Evolutionary conservation across 306 rosid species (phyloP).

Genomic region (Lathyrus tuberosus): DNA sequence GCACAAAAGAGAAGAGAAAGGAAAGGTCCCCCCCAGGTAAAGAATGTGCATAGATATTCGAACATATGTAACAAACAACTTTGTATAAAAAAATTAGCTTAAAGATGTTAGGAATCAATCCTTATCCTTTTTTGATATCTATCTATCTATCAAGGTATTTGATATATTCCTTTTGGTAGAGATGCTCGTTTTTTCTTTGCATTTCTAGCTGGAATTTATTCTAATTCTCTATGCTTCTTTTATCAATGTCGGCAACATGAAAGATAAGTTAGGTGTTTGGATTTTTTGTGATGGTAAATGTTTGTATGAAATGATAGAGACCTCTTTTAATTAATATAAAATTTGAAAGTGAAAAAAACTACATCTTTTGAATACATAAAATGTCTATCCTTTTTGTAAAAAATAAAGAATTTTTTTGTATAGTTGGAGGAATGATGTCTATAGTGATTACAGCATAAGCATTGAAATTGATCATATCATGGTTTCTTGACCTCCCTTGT

Average conservation of each 20-base stretch:
- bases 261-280: constrained; percentile 25
- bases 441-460: no score
- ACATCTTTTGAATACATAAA: no score
- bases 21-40: constrained; percentile 34
- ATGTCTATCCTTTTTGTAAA: no score
- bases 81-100: neutral
- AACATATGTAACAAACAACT: neutral
- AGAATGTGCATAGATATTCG: constrained; percentile 35
- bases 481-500: no score
- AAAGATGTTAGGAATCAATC: constrained; percentile 40
- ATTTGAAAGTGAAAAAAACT: no score
- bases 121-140: constrained; percentile 31
- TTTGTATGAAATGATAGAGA: no score
- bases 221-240: constrained; percentile 28
- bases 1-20: constrained; percentile 2
- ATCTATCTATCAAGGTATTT: constrained; percentile 11
- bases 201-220: constrained; percentile 39
- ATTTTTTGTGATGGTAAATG: neutral
- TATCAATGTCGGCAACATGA: neutral
- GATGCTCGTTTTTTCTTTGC: constrained; percentile 32
- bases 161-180: constrained; percentile 32
- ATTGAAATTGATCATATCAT: no score
- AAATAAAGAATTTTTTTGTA: no score
- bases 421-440: no score
- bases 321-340: no score